These are phyloP conservation scores for Fraxinus quadrangulata DNA, from an alignment of 257 asterid genomes.

Conservation along the genomic window DNA sequence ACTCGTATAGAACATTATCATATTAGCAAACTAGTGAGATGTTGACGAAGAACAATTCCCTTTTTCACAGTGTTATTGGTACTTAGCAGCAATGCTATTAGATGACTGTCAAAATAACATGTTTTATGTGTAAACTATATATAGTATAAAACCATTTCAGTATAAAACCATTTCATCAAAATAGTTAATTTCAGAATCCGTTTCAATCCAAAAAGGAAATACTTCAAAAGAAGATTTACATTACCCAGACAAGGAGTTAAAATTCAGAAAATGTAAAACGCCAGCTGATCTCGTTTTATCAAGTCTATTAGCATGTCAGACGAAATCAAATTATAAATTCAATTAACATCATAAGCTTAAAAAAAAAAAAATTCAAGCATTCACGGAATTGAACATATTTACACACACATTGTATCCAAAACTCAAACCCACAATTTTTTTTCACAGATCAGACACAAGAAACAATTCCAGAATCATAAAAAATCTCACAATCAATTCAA, in stretches of 20 bases:
- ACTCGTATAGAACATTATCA: neutral
- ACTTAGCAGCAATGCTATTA: neutral
- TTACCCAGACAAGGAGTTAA: neutral
- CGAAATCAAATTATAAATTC: neutral
- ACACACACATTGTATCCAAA: constrained; percentile 29
- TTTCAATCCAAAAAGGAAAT: neutral
- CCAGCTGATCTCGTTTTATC: constrained; percentile 14
- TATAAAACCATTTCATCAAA: constrained; percentile 8
- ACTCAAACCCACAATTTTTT: neutral
- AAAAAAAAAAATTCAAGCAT: neutral
- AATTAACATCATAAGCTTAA: neutral
- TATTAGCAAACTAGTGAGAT: constrained; percentile 4
- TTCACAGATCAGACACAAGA: constrained; percentile 25
- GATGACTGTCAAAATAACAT: constrained; percentile 11
- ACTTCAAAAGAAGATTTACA: neutral
- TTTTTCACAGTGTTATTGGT: neutral
- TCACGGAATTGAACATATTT: neutral
- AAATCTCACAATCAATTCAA: constrained; percentile 17
- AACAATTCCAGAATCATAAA: constrained; percentile 1
- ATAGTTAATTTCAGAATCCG: neutral
- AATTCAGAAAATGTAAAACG: neutral
- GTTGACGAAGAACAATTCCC: neutral
- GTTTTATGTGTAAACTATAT: neutral
- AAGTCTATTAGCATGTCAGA: constrained; percentile 8
- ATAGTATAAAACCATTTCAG: neutral